Evolutionary conservation across 495 filamentous ascomycete genomes (phyloP).

Genomic region (Trichoderma reesei): DNA sequence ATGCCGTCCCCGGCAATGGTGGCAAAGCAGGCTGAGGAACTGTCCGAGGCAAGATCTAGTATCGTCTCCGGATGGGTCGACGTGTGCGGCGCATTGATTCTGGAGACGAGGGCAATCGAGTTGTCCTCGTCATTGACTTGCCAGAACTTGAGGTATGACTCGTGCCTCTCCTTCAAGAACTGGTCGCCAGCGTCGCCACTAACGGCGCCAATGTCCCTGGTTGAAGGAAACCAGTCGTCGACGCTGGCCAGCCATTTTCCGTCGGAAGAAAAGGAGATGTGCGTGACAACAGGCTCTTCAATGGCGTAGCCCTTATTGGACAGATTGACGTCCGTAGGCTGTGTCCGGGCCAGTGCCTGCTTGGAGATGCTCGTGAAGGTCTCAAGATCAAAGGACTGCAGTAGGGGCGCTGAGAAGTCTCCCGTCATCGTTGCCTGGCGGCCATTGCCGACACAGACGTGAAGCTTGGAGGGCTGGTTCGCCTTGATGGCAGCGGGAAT

Average conservation of each 20-base stretch:
- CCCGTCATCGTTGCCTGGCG: conserved; percentile 31
- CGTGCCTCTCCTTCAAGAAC: conserved; percentile 43
- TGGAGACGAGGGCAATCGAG: conserved; percentile 63
- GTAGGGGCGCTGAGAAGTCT: conserved; percentile 32
- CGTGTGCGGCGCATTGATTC: conserved; percentile 76
- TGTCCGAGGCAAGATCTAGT: conserved; percentile 60
- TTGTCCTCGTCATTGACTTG: conserved; percentile 52
- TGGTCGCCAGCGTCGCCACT: conserved; percentile 26
- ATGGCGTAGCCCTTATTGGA: conserved; percentile 59
- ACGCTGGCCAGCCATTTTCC: conserved; percentile 87
- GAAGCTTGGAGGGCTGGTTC: conserved; percentile 29
- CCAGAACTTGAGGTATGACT: conserved; percentile 90
- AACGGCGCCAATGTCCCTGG: conserved; percentile 42
- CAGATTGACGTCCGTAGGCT: conserved; percentile 67
- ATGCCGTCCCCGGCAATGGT: conserved; percentile 73
- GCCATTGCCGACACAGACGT: conserved; percentile 38
- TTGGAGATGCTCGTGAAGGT: conserved; percentile 63
- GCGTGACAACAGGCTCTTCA: conserved; percentile 61
- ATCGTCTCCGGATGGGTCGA: conserved; percentile 43
- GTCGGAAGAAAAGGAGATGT: conserved; percentile 62
- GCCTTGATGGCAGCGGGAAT: conserved; percentile 29
- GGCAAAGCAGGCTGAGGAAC: conserved; percentile 57
- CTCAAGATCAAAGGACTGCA: conserved; percentile 75
- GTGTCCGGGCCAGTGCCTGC: conserved; percentile 82
- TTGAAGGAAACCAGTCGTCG: conserved; percentile 79